A percentile compares a stretch with the other conserved stretches of the same genome.
Conservation (phyloP, 176 grass and related monocot genomes). For the Lolium multiflorum region DNA sequence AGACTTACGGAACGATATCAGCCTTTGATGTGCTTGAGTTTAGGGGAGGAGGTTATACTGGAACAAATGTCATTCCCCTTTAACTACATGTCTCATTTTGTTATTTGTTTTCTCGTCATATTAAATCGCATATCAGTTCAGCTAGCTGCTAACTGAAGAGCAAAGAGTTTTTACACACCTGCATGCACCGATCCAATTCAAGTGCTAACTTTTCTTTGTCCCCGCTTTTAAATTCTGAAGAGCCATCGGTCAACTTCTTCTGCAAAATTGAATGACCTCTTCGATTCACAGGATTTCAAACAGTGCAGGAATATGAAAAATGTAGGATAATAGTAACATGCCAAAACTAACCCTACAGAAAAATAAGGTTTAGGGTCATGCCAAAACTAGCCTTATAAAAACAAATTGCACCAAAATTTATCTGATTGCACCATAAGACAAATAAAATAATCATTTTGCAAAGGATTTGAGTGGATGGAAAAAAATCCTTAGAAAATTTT, state of each 20-base stretch:
- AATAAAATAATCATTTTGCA: no score
- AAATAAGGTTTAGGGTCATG: no score
- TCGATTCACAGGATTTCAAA: not conserved
- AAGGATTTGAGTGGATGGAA: no score
- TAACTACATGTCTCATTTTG: not conserved
- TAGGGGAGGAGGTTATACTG: no score
- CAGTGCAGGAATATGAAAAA: not conserved
- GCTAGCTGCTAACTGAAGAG: not conserved
- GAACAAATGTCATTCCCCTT: no score
- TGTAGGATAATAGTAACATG: not conserved
- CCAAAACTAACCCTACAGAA: no score
- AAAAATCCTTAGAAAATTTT: no score
- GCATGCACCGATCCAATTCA: slow-evolving; percentile 54
- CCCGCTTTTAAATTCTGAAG: slow-evolving; percentile 44
- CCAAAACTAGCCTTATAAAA: no score
- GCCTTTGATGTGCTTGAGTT: no score
- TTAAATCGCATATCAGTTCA: not conserved
- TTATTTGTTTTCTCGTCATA: not conserved
- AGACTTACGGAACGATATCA: no score
- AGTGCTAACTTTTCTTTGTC: slow-evolving; percentile 47
- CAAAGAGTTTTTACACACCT: slow-evolving; percentile 47
- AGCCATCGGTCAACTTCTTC: slow-evolving; percentile 51
- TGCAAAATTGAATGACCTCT: slow-evolving; percentile 33
- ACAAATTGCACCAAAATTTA: not conserved
- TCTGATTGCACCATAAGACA: not conserved